phyloP scores from a whole-genome alignment of 2,329 filamentous ascomycete genomes.

The Aspergillus brasiliensis region DNA sequence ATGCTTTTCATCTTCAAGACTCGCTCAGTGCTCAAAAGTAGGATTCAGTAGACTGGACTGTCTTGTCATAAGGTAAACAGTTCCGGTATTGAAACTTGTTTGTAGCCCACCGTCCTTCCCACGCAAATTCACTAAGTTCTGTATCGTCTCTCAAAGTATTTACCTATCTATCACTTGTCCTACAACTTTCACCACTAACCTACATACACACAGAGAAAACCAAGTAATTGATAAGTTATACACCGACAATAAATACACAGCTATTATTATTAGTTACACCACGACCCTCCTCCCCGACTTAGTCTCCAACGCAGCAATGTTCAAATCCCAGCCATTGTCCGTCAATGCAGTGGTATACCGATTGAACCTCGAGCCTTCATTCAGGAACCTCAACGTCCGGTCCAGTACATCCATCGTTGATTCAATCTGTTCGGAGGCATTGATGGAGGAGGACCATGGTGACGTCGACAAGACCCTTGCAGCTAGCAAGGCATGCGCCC shows the following conservation, averaged over 20 bases:
- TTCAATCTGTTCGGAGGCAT: not conserved
- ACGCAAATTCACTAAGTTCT: no score
- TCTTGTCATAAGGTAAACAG: no score
- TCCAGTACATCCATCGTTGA: constrained; percentile 40
- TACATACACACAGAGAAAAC: not conserved
- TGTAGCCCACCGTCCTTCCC: no score
- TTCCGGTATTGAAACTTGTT: no score
- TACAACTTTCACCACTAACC: no score
- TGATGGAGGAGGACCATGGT: no score
- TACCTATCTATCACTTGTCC: no score
- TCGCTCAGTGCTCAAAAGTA: not conserved
- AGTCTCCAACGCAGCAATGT: constrained; percentile 67
- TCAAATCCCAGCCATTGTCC: constrained; percentile 66
- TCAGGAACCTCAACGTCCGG: constrained; percentile 46
- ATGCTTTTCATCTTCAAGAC: not conserved
- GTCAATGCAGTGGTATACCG: constrained; percentile 46
- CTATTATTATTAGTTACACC: not conserved
- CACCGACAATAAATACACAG: not conserved
- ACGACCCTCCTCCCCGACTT: constrained; percentile 50
- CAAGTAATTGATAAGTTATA: no score
- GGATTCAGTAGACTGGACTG: not conserved
- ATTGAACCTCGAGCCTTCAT: constrained; percentile 47
- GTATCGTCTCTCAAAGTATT: no score
- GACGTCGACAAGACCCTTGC: constrained; percentile 32
- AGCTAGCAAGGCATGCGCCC: constrained; percentile 61